Evolutionary conservation across 2,329 filamentous ascomycete genomes (phyloP), one percentile per base, ranked within the genome.

Genomic region (Herpotrichia juniperi): DNA sequence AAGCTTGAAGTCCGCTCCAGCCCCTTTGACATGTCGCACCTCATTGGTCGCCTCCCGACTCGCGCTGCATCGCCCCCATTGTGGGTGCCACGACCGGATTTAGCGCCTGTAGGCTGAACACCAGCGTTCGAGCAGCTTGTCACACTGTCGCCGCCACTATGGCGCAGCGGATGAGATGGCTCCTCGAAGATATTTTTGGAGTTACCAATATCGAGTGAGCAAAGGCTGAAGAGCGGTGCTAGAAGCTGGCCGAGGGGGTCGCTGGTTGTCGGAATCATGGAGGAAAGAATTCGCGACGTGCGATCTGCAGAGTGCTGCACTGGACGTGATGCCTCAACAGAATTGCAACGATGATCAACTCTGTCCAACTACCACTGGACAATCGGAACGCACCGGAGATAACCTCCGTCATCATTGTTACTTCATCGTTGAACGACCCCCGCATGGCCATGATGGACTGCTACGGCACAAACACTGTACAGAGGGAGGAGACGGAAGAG

Each of bases 361-460:
- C n/a, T n/a, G n/a, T n/a, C n/a, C n/a, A n/a, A n/a, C n/a, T n/a
- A n/a, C n/a, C n/a, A n/a, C n/a, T n/a, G n/a, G n/a, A n/a, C 31
- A 34, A n/a, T 34, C 31, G 31, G 5, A n/a, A n/a, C n/a, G n/a
- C n/a, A n/a, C n/a, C n/a, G n/a, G n/a, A n/a, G n/a, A n/a, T n/a
- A n/a, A n/a, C n/a, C 26, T 28, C 26, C 26, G 26, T 7, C 26
- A 28, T 7, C 10, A 7, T 24, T 12, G 16, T 21, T 24, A n/a
- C n/a, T n/a, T n/a, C n/a, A n/a, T n/a, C n/a, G n/a, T n/a, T n/a
- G n/a, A n/a, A 12, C 12, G 26, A 28, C 26, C 26, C 26, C 26
- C n/a, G n/a, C n/a, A n/a, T n/a, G n/a, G 37, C 26, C 22, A 57
- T 24, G 47, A 37, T 5, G 43, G 43, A 12, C 37, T 51, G 17